Conservation (phyloP, 768 basidiomycete genomes). For the Serendipita sp. region DNA sequence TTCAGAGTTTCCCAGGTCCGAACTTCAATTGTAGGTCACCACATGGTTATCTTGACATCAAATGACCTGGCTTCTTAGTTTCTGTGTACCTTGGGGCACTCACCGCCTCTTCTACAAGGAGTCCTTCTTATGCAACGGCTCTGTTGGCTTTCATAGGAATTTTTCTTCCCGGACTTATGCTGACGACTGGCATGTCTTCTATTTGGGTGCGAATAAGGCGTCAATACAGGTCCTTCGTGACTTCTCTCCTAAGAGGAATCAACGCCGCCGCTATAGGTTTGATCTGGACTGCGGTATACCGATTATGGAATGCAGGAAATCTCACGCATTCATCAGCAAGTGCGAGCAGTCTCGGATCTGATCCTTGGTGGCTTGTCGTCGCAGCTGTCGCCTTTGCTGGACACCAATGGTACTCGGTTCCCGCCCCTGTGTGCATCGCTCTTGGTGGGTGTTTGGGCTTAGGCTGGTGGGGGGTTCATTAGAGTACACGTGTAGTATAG, state of each 20-base stretch:
- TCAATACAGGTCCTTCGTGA: neutral
- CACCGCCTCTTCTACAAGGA: slow-evolving; percentile 19
- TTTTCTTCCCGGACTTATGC: slow-evolving; percentile 31
- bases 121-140: slow-evolving; percentile 24
- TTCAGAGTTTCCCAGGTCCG: slow-evolving; percentile 36
- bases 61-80: slow-evolving; percentile 9
- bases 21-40: slow-evolving; percentile 31
- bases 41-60: slow-evolving; percentile 9
- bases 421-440: slow-evolving; percentile 27
- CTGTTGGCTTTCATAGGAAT: slow-evolving; percentile 35
- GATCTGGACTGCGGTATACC: slow-evolving; percentile 11
- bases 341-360: slow-evolving; percentile 14
- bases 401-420: slow-evolving; percentile 27
- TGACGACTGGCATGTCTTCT: neutral
- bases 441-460: slow-evolving; percentile 27
- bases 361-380: slow-evolving; percentile 37
- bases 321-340: neutral
- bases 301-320: slow-evolving; percentile 11
- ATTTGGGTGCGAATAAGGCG: neutral
- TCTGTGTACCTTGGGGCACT: slow-evolving; percentile 38
- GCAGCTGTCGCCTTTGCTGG: slow-evolving; percentile 26
- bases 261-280: slow-evolving; percentile 11
- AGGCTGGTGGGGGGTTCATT: slow-evolving; percentile 27
- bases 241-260: slow-evolving; percentile 5
- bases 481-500: neutral